Evolutionary conservation across 768 basidiomycete species (phyloP).

Genomic region (Collybiopsis confluens): DNA sequence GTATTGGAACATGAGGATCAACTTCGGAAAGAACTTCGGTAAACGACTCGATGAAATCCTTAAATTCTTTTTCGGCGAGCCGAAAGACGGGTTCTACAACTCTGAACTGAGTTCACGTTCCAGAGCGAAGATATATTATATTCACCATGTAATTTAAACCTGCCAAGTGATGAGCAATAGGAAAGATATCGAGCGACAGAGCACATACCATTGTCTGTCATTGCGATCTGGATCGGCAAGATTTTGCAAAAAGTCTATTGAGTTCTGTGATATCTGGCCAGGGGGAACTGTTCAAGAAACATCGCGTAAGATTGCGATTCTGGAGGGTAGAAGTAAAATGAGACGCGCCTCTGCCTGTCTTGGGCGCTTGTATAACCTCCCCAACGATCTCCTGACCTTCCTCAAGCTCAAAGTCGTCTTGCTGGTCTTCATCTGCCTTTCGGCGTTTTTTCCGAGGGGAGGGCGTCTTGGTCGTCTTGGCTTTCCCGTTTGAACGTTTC

Average conservation of each 20-base stretch:
- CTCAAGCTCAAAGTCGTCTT: conserved; percentile 42
- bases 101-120: not conserved
- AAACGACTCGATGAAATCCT: conserved; percentile 72
- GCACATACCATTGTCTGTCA: conserved; percentile 72
- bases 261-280: conserved; percentile 84
- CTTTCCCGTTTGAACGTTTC: conserved; percentile 14
- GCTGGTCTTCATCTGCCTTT: conserved; percentile 31
- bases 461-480: conserved; percentile 13
- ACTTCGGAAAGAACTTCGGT: conserved; percentile 63
- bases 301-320: not conserved
- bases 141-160: conserved; percentile 87
- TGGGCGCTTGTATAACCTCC: conserved; percentile 75
- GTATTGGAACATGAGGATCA: conserved; percentile 79
- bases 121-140: conserved; percentile 21
- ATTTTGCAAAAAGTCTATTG: conserved; percentile 68
- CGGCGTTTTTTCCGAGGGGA: conserved; percentile 23
- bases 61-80: conserved; percentile 86
- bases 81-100: conserved; percentile 70
- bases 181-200: not conserved
- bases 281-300: conserved; percentile 56
- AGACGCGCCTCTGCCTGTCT: conserved; percentile 66
- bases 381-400: conserved; percentile 75
- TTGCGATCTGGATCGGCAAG: conserved; percentile 76
- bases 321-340: too few species aligned
- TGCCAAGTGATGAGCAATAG: conserved; percentile 20